A percentile compares a stretch with the other conserved stretches of the same genome.
These are phyloP conservation scores for Terfezia boudieri DNA, from an alignment of 495 filamentous ascomycete genomes.

Conservation along the genomic window DNA sequence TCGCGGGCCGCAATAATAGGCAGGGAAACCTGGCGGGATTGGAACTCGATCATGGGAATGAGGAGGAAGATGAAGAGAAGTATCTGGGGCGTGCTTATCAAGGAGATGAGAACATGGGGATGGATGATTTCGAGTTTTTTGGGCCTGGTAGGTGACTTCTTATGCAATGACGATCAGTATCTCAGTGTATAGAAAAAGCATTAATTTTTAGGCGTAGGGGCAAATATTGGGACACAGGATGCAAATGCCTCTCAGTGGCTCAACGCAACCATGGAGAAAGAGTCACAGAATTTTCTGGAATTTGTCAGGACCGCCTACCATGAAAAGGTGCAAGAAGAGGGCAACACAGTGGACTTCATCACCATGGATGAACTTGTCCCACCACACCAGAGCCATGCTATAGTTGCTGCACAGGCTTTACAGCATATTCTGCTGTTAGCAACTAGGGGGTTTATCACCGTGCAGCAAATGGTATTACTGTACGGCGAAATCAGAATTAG, in stretches of 20 bases:
- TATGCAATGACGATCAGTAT: not conserved
- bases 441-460: conserved; percentile 31
- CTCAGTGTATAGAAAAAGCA: not conserved
- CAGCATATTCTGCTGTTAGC: conserved; percentile 43
- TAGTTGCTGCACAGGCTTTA: conserved; percentile 42
- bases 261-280: conserved; percentile 31
- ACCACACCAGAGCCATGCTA: conserved; percentile 25
- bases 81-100: not conserved
- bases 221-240: conserved; percentile 25
- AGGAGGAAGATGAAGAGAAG: not conserved
- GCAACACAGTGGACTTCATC: conserved; percentile 16
- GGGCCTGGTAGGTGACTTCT: conserved; percentile 8
- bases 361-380: conserved; percentile 36
- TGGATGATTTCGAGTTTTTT: conserved; percentile 12
- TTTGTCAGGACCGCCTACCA: conserved; percentile 22
- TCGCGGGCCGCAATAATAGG: not conserved
- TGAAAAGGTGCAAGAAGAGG: conserved; percentile 3
- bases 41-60: not conserved
- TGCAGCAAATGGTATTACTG: conserved; percentile 20
- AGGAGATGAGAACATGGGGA: not conserved
- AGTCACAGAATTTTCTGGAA: conserved; percentile 38
- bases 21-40: not conserved
- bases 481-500: no score
- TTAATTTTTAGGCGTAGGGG: conserved; percentile 4
- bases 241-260: conserved; percentile 23